These are phyloP conservation scores for Samsoniella hepiali DNA, from an alignment of 2,329 filamentous ascomycete genomes.

Conservation along the genomic window DNA sequence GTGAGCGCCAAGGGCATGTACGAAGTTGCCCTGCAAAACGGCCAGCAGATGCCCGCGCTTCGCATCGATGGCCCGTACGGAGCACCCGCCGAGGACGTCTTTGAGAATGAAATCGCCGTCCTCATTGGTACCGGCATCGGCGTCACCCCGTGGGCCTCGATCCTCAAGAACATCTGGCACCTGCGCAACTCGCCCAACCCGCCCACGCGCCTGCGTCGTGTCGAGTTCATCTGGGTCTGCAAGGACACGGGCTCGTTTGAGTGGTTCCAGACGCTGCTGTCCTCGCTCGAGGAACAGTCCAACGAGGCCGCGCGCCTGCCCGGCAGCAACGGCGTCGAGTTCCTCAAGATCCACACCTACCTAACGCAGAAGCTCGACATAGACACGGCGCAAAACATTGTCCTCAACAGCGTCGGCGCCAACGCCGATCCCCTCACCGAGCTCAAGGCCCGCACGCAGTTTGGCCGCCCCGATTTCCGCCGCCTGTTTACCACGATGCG, in stretches of 20 bases:
- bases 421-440: conserved; percentile 89
- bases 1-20: conserved; percentile 96
- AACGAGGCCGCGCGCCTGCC: conserved; percentile 64
- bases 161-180: conserved; percentile 98
- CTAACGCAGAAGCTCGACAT: conserved; percentile 89
- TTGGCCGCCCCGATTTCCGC: conserved; percentile 86
- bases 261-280: conserved; percentile 95
- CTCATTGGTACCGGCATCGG: conserved; percentile 84
- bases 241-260: conserved; percentile 94
- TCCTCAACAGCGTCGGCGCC: conserved; percentile 89
- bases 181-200: conserved; percentile 86
- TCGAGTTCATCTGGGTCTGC: conserved; percentile 99
- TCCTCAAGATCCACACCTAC: conserved; percentile 97
- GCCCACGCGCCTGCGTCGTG: conserved; percentile 81
- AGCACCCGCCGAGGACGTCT: conserved; percentile 95
- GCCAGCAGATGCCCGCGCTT: conserved; percentile 84
- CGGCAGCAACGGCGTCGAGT: conserved; percentile 70
- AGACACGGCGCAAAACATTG: conserved; percentile 94
- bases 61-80: conserved; percentile 95
- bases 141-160: conserved; percentile 81
- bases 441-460: conserved; percentile 85
- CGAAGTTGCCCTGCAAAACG: conserved; percentile 91
- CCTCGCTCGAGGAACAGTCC: conserved; percentile 85
- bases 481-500: conserved; percentile 81
- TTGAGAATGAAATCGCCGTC: conserved; percentile 85